A percentile compares a stretch with the other conserved stretches of the same genome.
These are phyloP conservation scores for Phytophthora cactorum DNA, from an alignment of 352 stramenopile species.

Conservation along the genomic window DNA sequence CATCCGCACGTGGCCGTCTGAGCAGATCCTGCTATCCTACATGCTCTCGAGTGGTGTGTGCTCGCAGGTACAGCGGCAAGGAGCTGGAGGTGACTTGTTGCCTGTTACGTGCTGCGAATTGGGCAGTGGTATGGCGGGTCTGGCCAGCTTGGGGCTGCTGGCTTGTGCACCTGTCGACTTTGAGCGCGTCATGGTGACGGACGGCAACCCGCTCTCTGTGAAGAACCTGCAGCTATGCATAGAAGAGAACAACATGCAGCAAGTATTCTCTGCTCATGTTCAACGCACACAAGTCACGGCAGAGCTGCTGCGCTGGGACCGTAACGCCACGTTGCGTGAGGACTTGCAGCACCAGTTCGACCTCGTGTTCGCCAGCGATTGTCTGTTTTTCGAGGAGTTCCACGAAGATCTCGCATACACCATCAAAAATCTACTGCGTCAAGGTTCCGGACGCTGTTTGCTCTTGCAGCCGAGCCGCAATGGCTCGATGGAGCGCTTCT, in stretches of 20 bases:
- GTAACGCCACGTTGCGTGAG: constrained; percentile 32
- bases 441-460: constrained; percentile 53
- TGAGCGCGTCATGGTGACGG: constrained; percentile 62
- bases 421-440: constrained; percentile 62
- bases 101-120: constrained; percentile 71
- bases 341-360: constrained; percentile 67
- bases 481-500: constrained; percentile 83
- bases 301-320: constrained; percentile 78
- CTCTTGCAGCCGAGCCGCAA: constrained; percentile 78
- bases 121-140: constrained; percentile 77
- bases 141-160: constrained; percentile 69
- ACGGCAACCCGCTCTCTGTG: constrained; percentile 75
- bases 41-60: constrained; percentile 54
- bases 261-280: constrained; percentile 15
- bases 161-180: constrained; percentile 52
- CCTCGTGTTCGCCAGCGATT: constrained; percentile 84
- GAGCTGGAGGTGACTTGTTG: not conserved
- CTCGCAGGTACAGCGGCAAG: constrained; percentile 27
- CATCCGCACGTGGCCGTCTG: constrained; percentile 86
- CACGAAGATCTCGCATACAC: constrained; percentile 77
- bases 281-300: constrained; percentile 19
- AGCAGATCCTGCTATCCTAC: constrained; percentile 75
- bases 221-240: constrained; percentile 73
- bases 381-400: constrained; percentile 89
- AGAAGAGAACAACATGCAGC: constrained; percentile 52